Percentiles rank a stretch among this genome's conserved stretches.
Conservation (phyloP, 2,329 filamentous ascomycete genomes). For the Aspergillus sp. region DNA sequence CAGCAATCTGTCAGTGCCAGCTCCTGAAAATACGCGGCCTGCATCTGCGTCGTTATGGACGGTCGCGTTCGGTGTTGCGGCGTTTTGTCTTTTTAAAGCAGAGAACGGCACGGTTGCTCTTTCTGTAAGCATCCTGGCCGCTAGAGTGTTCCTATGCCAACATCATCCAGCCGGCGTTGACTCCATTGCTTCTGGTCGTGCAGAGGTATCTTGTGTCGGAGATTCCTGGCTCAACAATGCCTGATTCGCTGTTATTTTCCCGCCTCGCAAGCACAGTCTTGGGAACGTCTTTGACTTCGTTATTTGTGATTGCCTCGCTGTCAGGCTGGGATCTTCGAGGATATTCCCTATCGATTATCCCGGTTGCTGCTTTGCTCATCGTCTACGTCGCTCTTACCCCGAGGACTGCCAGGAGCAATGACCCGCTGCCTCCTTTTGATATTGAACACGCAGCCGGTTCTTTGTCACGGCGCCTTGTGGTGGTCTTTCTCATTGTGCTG, state of each 20-base stretch:
- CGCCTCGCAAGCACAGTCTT: constrained; percentile 11
- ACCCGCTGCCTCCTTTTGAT: constrained; percentile 1
- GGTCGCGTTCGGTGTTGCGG: constrained; percentile 2
- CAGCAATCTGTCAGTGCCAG: not conserved
- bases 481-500: not conserved
- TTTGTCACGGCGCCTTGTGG: constrained; percentile 3
- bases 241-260: constrained; percentile 6
- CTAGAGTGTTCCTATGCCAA: constrained; percentile 2
- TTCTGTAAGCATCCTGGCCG: constrained; percentile 1
- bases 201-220: constrained; percentile 12
- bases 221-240: not conserved
- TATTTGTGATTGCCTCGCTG: constrained; percentile 16
- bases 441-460: not conserved
- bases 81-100: constrained; percentile 1
- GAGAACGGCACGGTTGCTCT: constrained; percentile 3
- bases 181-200: constrained; percentile 20
- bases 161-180: constrained; percentile 20
- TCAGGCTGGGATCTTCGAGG: constrained; percentile 17
- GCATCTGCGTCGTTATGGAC: constrained; percentile 3
- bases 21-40: not conserved
- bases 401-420: constrained; percentile 1
- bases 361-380: constrained; percentile 19
- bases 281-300: constrained; percentile 15
- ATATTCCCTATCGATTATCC: constrained; percentile 18
- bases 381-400: constrained; percentile 17